These are phyloP conservation scores for Leccinum fuscescens DNA, from an alignment of 1,284 basidiomycete species.

Conservation along the genomic window DNA sequence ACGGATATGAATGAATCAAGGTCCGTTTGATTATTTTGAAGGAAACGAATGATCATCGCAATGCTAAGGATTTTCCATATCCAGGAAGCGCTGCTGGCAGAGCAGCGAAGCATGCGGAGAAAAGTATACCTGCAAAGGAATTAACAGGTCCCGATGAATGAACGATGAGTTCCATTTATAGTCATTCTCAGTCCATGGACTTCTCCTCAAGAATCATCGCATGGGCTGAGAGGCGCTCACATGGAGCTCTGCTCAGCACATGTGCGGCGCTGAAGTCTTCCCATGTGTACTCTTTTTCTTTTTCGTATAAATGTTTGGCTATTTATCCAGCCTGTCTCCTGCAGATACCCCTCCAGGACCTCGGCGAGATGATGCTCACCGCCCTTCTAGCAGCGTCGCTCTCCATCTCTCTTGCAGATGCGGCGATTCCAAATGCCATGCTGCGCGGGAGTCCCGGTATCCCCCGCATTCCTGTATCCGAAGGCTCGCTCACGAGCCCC, in stretches of 20 bases:
- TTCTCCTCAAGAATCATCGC: neutral
- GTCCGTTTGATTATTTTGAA: neutral
- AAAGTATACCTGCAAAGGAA: neutral
- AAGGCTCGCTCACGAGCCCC: constrained; percentile 5
- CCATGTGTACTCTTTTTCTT: neutral
- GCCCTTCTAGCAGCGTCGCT: constrained; percentile 6
- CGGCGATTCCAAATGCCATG: constrained; percentile 24
- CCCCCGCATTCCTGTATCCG: constrained; percentile 13
- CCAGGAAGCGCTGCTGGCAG: neutral
- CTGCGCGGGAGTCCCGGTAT: constrained; percentile 15
- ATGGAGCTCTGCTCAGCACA: constrained; percentile 1
- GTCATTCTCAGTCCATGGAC: neutral
- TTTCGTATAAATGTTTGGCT: neutral
- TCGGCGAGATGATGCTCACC: constrained; percentile 15
- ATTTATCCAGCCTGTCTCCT: neutral
- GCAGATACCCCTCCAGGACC: neutral
- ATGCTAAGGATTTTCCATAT: neutral
- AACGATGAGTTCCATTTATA: neutral
- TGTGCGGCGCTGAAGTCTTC: neutral
- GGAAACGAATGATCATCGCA: neutral
- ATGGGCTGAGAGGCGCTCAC: constrained; percentile 1
- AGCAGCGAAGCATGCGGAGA: neutral
- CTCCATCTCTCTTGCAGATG: constrained; percentile 15
- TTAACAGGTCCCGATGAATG: neutral
- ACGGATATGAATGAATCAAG: neutral